phyloP scores from a whole-genome alignment of 2,329 filamentous ascomycete species.

The Colletotrichum caudatum region DNA sequence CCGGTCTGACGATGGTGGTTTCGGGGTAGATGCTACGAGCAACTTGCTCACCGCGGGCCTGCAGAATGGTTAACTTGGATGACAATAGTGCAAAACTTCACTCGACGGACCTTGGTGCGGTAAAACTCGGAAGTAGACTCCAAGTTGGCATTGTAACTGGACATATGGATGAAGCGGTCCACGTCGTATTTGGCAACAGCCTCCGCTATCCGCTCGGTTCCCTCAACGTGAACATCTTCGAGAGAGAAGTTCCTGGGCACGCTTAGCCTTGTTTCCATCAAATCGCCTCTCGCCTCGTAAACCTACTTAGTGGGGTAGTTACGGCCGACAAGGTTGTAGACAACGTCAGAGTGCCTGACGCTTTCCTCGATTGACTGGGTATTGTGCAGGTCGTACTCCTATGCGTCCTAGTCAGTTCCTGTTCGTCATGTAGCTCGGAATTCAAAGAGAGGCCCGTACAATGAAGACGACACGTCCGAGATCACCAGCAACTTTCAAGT shows the following conservation, averaged over 20 bases:
- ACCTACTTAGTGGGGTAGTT: conserved; percentile 94
- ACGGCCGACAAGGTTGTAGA: conserved; percentile 95
- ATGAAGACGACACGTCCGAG: conserved; percentile 90
- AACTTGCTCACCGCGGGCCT: conserved; percentile 84
- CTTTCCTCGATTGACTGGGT: conserved; percentile 96
- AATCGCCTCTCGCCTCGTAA: conserved; percentile 1
- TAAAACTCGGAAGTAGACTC: conserved; percentile 90
- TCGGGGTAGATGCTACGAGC: conserved; percentile 93
- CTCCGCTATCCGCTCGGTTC: conserved; percentile 90
- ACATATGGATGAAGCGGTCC: conserved; percentile 96
- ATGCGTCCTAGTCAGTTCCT: conserved; percentile 28
- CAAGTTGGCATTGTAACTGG: conserved; percentile 88
- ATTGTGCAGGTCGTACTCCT: conserved; percentile 96
- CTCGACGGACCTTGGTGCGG: conserved; percentile 78
- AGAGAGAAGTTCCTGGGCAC: conserved; percentile 85
- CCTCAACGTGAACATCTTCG: conserved; percentile 93
- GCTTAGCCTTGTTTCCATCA: conserved; percentile 47
- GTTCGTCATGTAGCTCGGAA: neutral
- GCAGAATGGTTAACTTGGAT: conserved; percentile 33
- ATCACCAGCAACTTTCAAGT: conserved; percentile 96
- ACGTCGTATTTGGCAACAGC: conserved; percentile 98
- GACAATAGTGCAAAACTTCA: neutral
- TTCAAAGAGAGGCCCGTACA: conserved; percentile 56
- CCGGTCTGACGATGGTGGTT: conserved; percentile 94
- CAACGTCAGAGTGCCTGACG: conserved; percentile 95